Evolutionary conservation across 2,329 filamentous ascomycete species (phyloP), one percentile per base, ranked within the genome.

Genomic region (Beauveria sp.): DNA sequence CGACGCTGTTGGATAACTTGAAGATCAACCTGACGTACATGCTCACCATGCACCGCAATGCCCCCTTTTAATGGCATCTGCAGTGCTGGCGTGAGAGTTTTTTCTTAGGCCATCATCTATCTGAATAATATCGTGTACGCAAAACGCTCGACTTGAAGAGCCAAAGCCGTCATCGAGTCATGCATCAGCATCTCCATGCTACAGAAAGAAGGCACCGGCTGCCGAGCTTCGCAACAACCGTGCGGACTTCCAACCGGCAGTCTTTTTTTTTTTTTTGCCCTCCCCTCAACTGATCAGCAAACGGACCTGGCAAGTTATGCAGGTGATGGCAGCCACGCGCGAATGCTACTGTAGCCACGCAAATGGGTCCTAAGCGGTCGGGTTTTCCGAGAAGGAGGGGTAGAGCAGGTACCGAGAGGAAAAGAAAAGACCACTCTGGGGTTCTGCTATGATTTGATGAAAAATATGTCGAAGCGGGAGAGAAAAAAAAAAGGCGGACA

Each of bases 271-370:
- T 7, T 9, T 12, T 12, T 14, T 14, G 4, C 6, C 43, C n/a
- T 40, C 26, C 54, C 43, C 28, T 56, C 42, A 56, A 56, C 40
- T 34, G 53, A 56, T 56, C 53, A 56, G 20, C 53, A 12, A 10
- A 10, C 24, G 40, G 53, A 46, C 42, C 53, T 46, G 43, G 31
- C 18, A n/a, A 14, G 31, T 45, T 20, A 60, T 60, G 57, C 57
- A 60, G 57, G 57, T 53, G 38, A 60, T 60, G 57, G 46, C 52
- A 45, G 40, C 52, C 52, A 55, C 57, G n/a, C 2, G 46, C 34
- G 43, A 46, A 38, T 48, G 24, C 46, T 51, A 50, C 45, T 26
- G 55, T 49, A 58, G 34, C 51, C 34, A 42, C 20, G 22, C 31
- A 12, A 24, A 9, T 54, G 34, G 53, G 40, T 55, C 53, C 34